phyloP scores from a whole-genome alignment of 768 basidiomycete genomes.

The Symmetrospora coprosmae region DNA sequence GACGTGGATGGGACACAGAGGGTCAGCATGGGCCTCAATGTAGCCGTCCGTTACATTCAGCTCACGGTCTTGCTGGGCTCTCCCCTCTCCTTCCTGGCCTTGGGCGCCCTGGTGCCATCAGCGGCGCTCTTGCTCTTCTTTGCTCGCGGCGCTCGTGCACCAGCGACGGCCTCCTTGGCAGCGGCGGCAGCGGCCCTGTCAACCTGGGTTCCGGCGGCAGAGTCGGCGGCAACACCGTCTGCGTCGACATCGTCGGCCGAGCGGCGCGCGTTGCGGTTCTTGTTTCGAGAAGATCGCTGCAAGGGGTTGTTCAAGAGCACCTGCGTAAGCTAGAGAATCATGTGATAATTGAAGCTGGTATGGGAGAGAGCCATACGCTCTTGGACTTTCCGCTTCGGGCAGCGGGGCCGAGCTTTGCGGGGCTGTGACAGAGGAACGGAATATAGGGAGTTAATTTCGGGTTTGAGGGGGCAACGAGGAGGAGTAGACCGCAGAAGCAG shows the following conservation, averaged over 20 bases:
- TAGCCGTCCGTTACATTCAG: no score
- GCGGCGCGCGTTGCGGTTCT: no score
- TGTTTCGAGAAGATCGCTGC: no score
- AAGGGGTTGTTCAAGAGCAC: no score
- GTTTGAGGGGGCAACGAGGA: neutral
- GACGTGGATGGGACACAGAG: no score
- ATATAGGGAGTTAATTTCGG: no score
- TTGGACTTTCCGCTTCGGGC: no score
- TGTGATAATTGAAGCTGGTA: no score
- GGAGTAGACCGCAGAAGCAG: neutral
- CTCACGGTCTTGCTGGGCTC: constrained; percentile 69
- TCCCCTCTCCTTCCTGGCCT: constrained; percentile 38
- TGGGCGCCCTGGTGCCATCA: constrained; percentile 49
- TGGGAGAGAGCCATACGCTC: no score
- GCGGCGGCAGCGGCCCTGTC: neutral
- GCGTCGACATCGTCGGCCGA: constrained; percentile 5
- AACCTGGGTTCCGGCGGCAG: neutral
- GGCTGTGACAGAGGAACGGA: neutral
- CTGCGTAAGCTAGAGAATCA: no score
- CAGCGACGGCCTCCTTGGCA: neutral
- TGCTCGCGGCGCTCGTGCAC: constrained; percentile 3
- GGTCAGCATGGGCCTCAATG: no score
- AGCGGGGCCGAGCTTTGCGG: no score
- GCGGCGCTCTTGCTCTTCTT: constrained; percentile 32
- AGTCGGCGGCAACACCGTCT: neutral